Evolutionary conservation across 2,329 filamentous ascomycete species (phyloP).

Genomic region (Teratosphaeria epicoccoides): DNA sequence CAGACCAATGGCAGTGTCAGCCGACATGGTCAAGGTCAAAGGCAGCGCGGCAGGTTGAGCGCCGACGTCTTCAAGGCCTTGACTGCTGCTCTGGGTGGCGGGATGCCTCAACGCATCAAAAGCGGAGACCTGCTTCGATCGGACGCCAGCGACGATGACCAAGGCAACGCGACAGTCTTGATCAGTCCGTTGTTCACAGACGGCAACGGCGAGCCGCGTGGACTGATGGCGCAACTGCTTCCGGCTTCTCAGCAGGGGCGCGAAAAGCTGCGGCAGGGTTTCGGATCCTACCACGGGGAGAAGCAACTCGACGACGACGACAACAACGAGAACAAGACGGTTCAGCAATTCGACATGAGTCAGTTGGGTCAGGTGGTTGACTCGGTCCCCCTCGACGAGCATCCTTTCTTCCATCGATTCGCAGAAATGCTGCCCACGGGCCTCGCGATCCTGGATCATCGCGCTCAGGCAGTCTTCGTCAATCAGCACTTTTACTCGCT

Average conservation of each 20-base stretch:
- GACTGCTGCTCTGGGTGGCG: constrained; percentile 21
- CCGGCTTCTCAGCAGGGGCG: neutral
- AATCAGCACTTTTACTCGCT: constrained; percentile 37
- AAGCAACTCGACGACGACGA: neutral
- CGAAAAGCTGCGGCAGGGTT: neutral
- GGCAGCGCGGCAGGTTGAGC: constrained; percentile 23
- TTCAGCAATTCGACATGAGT: neutral
- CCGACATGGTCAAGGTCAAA: constrained; percentile 25
- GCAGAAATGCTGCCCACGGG: constrained; percentile 37
- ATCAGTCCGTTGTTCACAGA: constrained; percentile 16
- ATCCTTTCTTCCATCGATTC: constrained; percentile 35
- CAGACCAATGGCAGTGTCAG: constrained; percentile 22
- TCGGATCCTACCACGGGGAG: neutral
- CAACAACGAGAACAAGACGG: neutral
- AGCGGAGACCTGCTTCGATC: constrained; percentile 11
- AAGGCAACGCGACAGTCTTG: constrained; percentile 11
- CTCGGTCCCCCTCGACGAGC: constrained; percentile 23
- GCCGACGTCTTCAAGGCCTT: constrained; percentile 27
- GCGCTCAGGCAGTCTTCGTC: constrained; percentile 36
- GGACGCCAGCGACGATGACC: neutral
- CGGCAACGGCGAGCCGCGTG: neutral
- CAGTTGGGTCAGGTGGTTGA: constrained; percentile 7
- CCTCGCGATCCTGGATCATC: constrained; percentile 35
- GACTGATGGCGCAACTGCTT: constrained; percentile 9
- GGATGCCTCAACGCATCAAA: constrained; percentile 11